Percentiles rank a stretch among this genome's conserved stretches.
Evolutionary conservation across 176 grass and related monocot species (phyloP).

Genomic region (Juncus effusus): DNA sequence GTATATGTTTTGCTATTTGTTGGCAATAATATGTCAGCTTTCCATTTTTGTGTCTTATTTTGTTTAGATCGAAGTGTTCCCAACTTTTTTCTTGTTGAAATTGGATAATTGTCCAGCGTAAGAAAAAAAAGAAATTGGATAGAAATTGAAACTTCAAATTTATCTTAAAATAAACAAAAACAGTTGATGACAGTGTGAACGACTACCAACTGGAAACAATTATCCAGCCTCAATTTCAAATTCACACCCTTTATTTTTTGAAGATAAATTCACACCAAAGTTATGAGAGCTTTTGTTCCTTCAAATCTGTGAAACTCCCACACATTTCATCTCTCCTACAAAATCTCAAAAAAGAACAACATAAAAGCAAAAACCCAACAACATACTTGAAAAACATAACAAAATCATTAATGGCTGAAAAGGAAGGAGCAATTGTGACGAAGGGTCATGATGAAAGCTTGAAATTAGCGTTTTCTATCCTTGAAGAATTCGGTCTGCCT

Average conservation of each 20-base stretch:
- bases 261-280: background rate
- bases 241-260: background rate
- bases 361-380: background rate
- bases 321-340: background rate
- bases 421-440: constrained; percentile 40
- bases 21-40: no score
- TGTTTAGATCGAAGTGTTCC: no score
- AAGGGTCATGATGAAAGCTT: constrained; percentile 53
- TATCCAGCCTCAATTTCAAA: no score
- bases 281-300: background rate
- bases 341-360: constrained; percentile 1
- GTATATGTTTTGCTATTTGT: no score
- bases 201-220: no score
- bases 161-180: no score
- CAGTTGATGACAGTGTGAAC: no score
- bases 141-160: no score
- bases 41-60: no score
- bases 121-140: no score
- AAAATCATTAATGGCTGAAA: constrained; percentile 31
- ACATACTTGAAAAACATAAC: background rate
- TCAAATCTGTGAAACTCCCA: constrained; percentile 10
- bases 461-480: constrained; percentile 35
- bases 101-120: no score
- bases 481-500: constrained; percentile 77
- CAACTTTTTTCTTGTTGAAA: no score